Evolutionary conservation across 257 asterid genomes (phyloP).

Genomic region (Coffea eugenioides): DNA sequence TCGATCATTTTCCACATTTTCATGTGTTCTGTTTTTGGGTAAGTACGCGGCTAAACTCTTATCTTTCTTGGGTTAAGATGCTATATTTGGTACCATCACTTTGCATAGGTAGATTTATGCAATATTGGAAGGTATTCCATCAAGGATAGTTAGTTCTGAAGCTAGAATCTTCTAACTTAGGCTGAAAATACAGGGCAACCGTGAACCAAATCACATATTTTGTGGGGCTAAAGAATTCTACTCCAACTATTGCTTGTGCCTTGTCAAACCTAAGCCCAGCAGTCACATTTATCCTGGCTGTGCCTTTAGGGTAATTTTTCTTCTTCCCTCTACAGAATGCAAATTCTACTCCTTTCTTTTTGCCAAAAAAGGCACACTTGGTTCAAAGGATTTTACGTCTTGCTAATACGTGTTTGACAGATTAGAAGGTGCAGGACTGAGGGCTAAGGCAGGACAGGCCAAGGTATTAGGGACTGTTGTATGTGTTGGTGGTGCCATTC

Average conservation of each 20-base stretch:
- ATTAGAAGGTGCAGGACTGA: constrained; percentile 58
- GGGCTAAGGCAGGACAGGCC: constrained; percentile 62
- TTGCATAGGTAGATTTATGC: not conserved
- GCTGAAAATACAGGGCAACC: constrained; percentile 54
- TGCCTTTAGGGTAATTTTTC: constrained; percentile 59
- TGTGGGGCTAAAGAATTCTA: constrained; percentile 76
- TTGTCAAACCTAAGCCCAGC: constrained; percentile 75
- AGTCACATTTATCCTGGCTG: constrained; percentile 69
- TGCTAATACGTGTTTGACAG: constrained; percentile 29
- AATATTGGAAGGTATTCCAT: too few relatives aligned
- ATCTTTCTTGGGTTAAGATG: not conserved
- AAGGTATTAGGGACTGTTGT: constrained; percentile 63
- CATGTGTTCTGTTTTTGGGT: constrained; percentile 80
- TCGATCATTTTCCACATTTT: constrained; percentile 67
- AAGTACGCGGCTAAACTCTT: constrained; percentile 5
- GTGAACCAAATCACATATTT: constrained; percentile 80
- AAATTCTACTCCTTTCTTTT: not conserved
- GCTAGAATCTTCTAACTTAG: not conserved
- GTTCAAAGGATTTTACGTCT: not conserved
- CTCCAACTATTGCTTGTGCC: constrained; percentile 91
- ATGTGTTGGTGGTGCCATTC: constrained; percentile 78
- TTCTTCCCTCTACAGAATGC: not conserved
- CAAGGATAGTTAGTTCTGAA: too few relatives aligned
- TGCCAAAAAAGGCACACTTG: not conserved
- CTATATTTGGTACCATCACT: not conserved